Conservation (phyloP, 768 basidiomycete genomes). For the Arthromyces matolae region DNA sequence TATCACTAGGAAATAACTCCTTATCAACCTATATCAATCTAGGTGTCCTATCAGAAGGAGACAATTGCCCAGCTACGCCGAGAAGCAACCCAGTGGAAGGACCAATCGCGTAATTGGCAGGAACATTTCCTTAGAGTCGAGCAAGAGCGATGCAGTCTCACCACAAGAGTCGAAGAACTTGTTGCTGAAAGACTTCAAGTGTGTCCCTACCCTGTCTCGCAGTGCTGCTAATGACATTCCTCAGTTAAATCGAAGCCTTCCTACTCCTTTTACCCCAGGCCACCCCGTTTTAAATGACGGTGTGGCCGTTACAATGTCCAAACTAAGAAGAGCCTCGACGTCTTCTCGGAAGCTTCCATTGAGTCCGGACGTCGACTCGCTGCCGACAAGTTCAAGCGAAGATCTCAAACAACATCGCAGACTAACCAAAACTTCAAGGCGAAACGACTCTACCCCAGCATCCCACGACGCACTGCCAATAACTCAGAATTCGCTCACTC, state of each 20-base stretch:
- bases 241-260: conserved; percentile 15
- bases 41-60: conserved; percentile 60
- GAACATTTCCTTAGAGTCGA: conserved; percentile 76
- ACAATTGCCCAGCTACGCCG: conserved; percentile 59
- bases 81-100: conserved; percentile 70
- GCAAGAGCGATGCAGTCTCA: conserved; percentile 57
- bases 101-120: conserved; percentile 75
- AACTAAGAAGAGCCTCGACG: conserved; percentile 24
- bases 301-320: conserved; percentile 28
- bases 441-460: conserved; percentile 2
- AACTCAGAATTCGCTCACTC: background rate
- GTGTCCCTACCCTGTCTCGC: conserved; percentile 14
- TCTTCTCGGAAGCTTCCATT: conserved; percentile 25
- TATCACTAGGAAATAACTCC: background rate
- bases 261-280: conserved; percentile 33
- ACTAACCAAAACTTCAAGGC: conserved; percentile 9
- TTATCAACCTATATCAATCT: background rate
- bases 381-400: conserved; percentile 15
- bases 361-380: conserved; percentile 24
- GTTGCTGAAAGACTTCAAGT: conserved; percentile 48
- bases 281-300: conserved; percentile 19
- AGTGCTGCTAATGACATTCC: conserved; percentile 5
- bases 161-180: conserved; percentile 57
- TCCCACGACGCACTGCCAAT: background rate
- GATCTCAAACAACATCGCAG: conserved; percentile 8